A percentile compares a stretch with the other conserved stretches of the same genome.
Conservation (phyloP, 306 rosid species). For the Glycine soja region DNA sequence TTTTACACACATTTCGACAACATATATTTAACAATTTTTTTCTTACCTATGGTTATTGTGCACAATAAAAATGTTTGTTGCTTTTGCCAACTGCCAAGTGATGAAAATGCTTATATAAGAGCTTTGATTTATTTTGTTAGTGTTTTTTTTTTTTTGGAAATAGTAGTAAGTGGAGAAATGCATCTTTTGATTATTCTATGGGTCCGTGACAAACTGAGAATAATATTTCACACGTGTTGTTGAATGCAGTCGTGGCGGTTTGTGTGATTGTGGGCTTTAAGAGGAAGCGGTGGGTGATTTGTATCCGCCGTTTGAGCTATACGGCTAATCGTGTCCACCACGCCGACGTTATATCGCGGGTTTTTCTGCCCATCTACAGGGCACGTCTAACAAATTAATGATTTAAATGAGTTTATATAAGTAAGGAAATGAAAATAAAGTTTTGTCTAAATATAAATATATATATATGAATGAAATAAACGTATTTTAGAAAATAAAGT, state of each 20-base stretch:
- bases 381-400: too few species aligned
- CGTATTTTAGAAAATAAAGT: too few species aligned
- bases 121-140: too few species aligned
- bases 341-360: slow-evolving; percentile 75
- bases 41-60: too few species aligned
- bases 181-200: slow-evolving; percentile 36
- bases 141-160: too few species aligned
- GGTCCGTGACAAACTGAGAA: background rate
- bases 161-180: background rate
- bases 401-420: too few species aligned
- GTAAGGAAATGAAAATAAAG: too few species aligned
- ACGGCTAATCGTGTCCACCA: background rate
- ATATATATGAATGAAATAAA: too few species aligned
- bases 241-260: slow-evolving; percentile 39
- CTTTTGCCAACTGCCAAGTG: background rate
- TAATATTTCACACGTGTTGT: slow-evolving; percentile 40
- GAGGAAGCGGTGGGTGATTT: slow-evolving; percentile 26
- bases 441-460: too few species aligned
- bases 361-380: slow-evolving; percentile 15
- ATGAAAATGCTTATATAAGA: background rate
- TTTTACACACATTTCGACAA: too few species aligned
- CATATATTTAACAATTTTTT: too few species aligned
- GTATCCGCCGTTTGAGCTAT: background rate
- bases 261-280: background rate
- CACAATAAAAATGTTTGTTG: background rate